Percentiles rank a stretch among this genome's conserved stretches.
Evolutionary conservation across 352 stramenopile genomes (phyloP).

Genomic region (Pythium dissimile): DNA sequence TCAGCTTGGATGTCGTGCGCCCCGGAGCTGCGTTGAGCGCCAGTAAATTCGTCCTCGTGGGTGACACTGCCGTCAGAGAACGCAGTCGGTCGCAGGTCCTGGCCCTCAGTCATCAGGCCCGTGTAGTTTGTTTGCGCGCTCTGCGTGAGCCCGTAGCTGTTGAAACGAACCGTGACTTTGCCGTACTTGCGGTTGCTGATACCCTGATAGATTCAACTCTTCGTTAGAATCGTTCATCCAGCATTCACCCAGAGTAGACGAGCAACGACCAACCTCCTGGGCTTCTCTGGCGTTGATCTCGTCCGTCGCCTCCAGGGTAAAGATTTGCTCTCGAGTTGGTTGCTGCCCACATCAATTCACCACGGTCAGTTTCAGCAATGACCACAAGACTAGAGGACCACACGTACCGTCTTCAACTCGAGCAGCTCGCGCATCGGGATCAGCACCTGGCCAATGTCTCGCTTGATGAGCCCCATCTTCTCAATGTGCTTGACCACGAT

Average conservation of each 20-base stretch:
- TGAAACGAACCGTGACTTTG: conserved; percentile 64
- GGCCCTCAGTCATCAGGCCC: conserved; percentile 25
- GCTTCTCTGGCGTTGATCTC: conserved; percentile 51
- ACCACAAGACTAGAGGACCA: not conserved
- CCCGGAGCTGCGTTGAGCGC: conserved; percentile 28
- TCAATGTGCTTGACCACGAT: conserved; percentile 68
- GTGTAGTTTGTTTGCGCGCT: conserved; percentile 44
- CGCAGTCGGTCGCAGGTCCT: conserved; percentile 39
- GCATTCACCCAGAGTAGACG: not conserved
- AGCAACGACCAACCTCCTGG: conserved; percentile 24
- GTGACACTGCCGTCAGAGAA: conserved; percentile 48
- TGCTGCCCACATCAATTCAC: conserved; percentile 29
- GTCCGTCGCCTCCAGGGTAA: conserved; percentile 55
- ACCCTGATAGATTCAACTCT: conserved; percentile 17
- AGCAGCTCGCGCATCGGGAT: conserved; percentile 64
- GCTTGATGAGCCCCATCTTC: conserved; percentile 72
- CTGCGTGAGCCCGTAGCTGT: conserved; percentile 53
- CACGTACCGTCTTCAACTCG: conserved; percentile 62
- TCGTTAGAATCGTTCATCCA: not conserved
- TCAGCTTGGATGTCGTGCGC: conserved; percentile 60
- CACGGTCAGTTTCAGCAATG: not conserved
- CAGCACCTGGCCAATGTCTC: conserved; percentile 65
- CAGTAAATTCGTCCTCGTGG: conserved; percentile 73
- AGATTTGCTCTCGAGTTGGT: conserved; percentile 51
- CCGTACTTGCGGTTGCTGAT: conserved; percentile 63